Evolutionary conservation across 2,329 filamentous ascomycete species (phyloP), one percentile per base, ranked within the genome.

Genomic region (Fusarium sp.): DNA sequence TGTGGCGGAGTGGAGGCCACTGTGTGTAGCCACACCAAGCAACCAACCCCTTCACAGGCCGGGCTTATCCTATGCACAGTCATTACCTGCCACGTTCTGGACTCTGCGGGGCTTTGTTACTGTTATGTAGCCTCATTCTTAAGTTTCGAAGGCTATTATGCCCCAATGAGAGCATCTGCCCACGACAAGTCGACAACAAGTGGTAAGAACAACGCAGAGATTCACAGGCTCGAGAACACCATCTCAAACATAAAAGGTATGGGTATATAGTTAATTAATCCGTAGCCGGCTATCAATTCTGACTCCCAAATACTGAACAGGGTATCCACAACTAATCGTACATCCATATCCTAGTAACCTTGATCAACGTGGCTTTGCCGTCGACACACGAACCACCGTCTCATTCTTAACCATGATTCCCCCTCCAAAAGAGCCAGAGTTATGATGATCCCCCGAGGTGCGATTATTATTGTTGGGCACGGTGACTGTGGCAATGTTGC

Each of bases 351-450:
- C n/a, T 46, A 2, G 8, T 2, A 46, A 25, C 20, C n/a, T 27
- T 49, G 23, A 7, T 49, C 23, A 49, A 16, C 23, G 44, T 16
- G 44, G 14, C n/a, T 51, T 51, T 16, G 49, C 27, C 49, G 29
- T 23, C 13, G 49, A 31, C 18, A 66, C 50, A 0, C 46, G 33
- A 18, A 69, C 58, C 6, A 42, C 49, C 3, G 64, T 71, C 57
- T 71, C 67, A 44, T 67, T 71, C 56, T 67, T 69, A 18, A 71
- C 68, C 33, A 67, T 49, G 6, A 71, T 69, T 4, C 67, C 68
- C 2, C 58, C 62, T 5, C 40, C 10, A 16, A 46, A 29, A 2
- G 33, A 9, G 20, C n/a, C 42, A 23, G 49, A n/a, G 13, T 33
- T 23, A n/a, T 31, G 49, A n/a, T 51, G 27, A 14, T 33, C 29